phyloP scores from a whole-genome alignment of 2,329 filamentous ascomycete genomes.

The Cryphonectria nitschkei region DNA sequence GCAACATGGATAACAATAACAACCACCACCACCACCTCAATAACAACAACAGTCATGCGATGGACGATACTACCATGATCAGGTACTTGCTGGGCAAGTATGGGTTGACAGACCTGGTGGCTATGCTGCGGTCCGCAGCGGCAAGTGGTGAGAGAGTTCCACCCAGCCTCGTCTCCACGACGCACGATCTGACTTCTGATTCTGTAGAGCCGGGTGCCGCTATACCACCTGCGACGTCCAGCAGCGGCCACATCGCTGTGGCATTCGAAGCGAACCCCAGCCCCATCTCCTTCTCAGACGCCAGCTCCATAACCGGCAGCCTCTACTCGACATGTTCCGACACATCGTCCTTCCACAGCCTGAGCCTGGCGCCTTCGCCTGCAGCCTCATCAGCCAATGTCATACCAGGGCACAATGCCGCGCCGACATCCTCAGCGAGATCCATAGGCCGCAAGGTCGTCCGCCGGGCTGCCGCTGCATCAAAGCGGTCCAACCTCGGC shows the following conservation, averaged over 20 bases:
- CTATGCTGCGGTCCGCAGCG: conserved; percentile 28
- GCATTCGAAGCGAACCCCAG: conserved; percentile 29
- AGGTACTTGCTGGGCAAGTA: conserved; percentile 30
- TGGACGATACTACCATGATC: conserved; percentile 30
- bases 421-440: conserved; percentile 25
- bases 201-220: conserved; percentile 24
- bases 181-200: conserved; percentile 13
- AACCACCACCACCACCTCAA: conserved; percentile 11
- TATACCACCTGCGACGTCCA: conserved; percentile 27
- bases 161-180: conserved; percentile 2
- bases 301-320: conserved; percentile 44
- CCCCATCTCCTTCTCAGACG: conserved; percentile 41
- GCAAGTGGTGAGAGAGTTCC: conserved; percentile 28
- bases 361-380: conserved; percentile 28
- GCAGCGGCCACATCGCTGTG: conserved; percentile 26
- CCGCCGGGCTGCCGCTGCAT: conserved; percentile 27
- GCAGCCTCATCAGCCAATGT: conserved; percentile 33
- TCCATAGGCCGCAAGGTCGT: conserved; percentile 29
- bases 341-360: conserved; percentile 30
- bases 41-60: conserved; percentile 24
- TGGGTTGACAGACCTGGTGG: conserved; percentile 27
- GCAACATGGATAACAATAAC: conserved; percentile 27
- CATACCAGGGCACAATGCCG: conserved; percentile 26
- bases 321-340: conserved; percentile 42
- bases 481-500: conserved; percentile 28